These are phyloP conservation scores for Solanum rostratum DNA, from an alignment of 257 asterid species.

Conservation along the genomic window DNA sequence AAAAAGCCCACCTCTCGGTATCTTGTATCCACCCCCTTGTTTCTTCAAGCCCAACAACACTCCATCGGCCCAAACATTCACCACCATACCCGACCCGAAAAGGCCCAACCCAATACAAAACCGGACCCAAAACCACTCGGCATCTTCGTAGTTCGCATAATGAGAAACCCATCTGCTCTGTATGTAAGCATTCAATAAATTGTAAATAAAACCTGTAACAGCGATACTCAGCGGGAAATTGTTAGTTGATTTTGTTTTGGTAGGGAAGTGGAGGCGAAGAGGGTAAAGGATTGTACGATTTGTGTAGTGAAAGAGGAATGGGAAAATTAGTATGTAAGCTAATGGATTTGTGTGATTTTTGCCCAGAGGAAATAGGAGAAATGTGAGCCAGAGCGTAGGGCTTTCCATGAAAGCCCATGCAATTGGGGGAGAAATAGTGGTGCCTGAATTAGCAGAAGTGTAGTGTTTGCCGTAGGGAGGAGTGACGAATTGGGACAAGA, in stretches of 20 bases:
- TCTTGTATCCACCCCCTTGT: constrained; percentile 45
- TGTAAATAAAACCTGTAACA: constrained; percentile 25
- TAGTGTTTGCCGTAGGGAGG: constrained; percentile 61
- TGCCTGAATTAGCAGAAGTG: constrained; percentile 42
- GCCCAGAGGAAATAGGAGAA: constrained; percentile 52
- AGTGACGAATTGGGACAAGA: constrained; percentile 41
- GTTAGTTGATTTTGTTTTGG: not conserved
- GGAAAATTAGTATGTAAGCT: constrained; percentile 32
- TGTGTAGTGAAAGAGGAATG: constrained; percentile 46
- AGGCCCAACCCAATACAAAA: constrained; percentile 20
- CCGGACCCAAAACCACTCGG: constrained; percentile 36
- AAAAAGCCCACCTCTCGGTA: constrained; percentile 52
- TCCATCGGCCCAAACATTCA: constrained; percentile 51
- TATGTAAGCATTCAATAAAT: constrained; percentile 38
- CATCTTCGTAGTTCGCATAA: constrained; percentile 25
- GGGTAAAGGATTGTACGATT: constrained; percentile 62
- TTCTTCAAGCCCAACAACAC: constrained; percentile 39
- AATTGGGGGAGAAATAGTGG: constrained; percentile 37
- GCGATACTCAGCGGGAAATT: constrained; percentile 35
- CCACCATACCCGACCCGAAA: constrained; percentile 33
- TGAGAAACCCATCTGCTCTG: constrained; percentile 52
- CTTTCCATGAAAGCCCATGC: constrained; percentile 72
- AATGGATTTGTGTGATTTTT: constrained; percentile 22
- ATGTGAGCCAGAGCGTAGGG: constrained; percentile 59
- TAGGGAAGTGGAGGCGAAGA: constrained; percentile 16